Base-by-base conservation (phyloP, 2,329 filamentous ascomycete genomes). In the Plectosphaerella sp. region DNA sequence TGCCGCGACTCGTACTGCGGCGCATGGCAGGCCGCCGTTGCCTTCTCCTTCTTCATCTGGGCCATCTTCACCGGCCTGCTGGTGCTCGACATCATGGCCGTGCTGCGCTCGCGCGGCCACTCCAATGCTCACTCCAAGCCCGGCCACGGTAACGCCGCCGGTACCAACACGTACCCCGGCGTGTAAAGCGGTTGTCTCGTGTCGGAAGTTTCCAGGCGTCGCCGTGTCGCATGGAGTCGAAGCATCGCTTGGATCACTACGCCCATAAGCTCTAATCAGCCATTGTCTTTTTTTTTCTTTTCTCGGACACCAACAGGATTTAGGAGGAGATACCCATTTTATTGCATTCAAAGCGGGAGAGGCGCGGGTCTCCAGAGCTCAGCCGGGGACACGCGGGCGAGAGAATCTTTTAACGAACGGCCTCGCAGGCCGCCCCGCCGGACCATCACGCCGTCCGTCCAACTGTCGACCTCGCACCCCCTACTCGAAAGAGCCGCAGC, bases 11-110 rank as follows among this genome's bases (percentile, higher is more conserved):
- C 68, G 16, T 75, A 73, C 15, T 92, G 88, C 67, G 74, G 75
- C 45, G 72, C 79, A 11, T 71, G 79, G 9, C 82, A 88, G 69
- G 86, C 86, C 4, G 83, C 80, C 2, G 75, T 82, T 9, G 86
- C 80, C 0, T 86, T 90, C 60, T 84, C 77, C 6, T 88, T 86
- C 60, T 81, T 88, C 63, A 74, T 82, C 50, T 89, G 78, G 76
- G 72, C 67, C 45, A 67, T 78, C 52, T 79, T 80, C 60, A 71
- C 68, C 7, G 72, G 69, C 47, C 66, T 82, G 7, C 67, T 74
- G 33, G 69, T 73, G 37, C 62, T 81, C 50, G 78, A 80, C 54
- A 69, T 66, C 4, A 58, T 80, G 39, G 69, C 72, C 51, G 67
- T 69, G 35, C 63, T 76, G 59, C 69, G 72, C 43, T 71, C 69